Conservation (phyloP, 805 yeast species). For the Yamadazyma scolyti region DNA sequence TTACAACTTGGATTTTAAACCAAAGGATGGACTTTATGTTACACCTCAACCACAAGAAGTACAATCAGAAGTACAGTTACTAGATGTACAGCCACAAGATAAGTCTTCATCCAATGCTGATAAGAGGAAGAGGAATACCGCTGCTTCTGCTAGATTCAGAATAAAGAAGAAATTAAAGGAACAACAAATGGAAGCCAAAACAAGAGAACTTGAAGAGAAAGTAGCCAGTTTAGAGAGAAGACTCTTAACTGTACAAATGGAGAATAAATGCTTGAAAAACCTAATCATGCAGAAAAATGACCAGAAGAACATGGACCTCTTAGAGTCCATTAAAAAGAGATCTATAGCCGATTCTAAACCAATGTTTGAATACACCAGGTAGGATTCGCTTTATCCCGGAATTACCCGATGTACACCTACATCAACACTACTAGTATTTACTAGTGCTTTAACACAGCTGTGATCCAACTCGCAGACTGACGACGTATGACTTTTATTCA, state of each 20-base stretch:
- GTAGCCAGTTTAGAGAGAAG: slow-evolving; percentile 65
- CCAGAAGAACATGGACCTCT: slow-evolving; percentile 48
- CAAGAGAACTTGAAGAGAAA: slow-evolving; percentile 68
- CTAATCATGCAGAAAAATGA: slow-evolving; percentile 79
- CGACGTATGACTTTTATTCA: no score
- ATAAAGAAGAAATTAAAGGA: slow-evolving; percentile 89
- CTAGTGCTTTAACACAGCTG: no score
- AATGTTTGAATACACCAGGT: slow-evolving; percentile 29
- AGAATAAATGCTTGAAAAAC: slow-evolving; percentile 78
- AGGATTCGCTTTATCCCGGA: no score
- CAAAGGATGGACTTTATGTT: not conserved
- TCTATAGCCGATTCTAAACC: slow-evolving; percentile 35
- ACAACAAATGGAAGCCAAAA: slow-evolving; percentile 79
- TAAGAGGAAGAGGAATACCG: slow-evolving; percentile 84
- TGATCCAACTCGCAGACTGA: no score
- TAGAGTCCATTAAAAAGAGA: slow-evolving; percentile 49
- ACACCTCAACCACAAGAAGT: slow-evolving; percentile 3
- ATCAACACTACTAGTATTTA: no score
- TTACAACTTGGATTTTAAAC: slow-evolving; percentile 32
- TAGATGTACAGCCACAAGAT: slow-evolving; percentile 1
- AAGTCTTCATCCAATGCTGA: slow-evolving; percentile 55
- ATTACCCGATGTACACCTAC: no score
- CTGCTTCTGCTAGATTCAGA: slow-evolving; percentile 92
- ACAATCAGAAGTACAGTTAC: slow-evolving; percentile 2
- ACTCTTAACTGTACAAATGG: slow-evolving; percentile 87